Base-by-base conservation (phyloP, 1,284 basidiomycete genomes). In the Marasmius tenuissimus region DNA sequence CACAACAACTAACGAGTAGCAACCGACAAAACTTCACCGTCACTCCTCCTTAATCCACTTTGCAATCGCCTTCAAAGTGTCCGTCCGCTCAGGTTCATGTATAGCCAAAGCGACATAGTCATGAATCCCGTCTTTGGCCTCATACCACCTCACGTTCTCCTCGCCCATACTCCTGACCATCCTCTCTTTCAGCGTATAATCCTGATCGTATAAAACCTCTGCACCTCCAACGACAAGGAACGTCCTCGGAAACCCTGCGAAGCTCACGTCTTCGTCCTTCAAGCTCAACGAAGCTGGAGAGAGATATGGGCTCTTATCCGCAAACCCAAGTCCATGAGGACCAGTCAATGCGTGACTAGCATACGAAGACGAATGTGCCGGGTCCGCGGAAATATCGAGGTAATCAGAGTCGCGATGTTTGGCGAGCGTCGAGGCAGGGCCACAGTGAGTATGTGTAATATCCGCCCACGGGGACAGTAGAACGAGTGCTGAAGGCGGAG, bases 391-490 rank as follows among this genome's bases (percentile, higher is more conserved):
- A 6, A 61, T 37, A 42, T 63, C 66, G 56, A 85, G 68, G 65
- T 78, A 81, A 69, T 85, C 84, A 1, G 78, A 76, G 27, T 63
- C 51, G 27, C 49, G n/a, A 67, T 72, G 75, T 20, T 63, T 70
- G 38, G 63, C 63, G 51, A 73, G 69, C 1, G 81, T 81, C 5
- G 73, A 74, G 4, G 65, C 68, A 0, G 75, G 67, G 6, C 68
- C 60, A 16, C 69, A 62, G 63, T 80, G 76, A 4, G 77, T 76
- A 5, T 63, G 66, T 27, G 78, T 72, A 1, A 87, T 65, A 67
- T 91, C 88, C 14, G 70, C 69, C 85, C 85, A 87, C 0, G 86
- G 86, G 0, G 86, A 87, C 58, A 83, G 72, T 4, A 85, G 75
- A 14, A 89, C 71, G n/a, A 88, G 71, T 1, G 76, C 78, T 38